Base-by-base conservation (phyloP, 83 land plant species). In the Picea engelmannii region DNA sequence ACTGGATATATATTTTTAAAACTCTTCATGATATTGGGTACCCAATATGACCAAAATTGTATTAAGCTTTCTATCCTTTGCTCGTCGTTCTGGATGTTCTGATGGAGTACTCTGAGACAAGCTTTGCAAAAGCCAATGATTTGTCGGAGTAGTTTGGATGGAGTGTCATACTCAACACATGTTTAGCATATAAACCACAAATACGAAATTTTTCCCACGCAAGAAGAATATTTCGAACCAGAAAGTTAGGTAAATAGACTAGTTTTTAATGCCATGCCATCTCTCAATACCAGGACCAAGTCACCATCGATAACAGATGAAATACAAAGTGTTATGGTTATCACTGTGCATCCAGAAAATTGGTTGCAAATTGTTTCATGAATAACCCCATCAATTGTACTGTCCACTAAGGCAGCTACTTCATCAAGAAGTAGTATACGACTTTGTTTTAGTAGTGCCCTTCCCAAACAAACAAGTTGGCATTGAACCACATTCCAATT, bases 291-390 rank as follows among this genome's bases (percentile, higher is more conserved):
- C 20, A 87, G 38, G 38, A 35, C 38, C 38, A 35, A 35, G 38
- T 35, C 38, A 35, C 38, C 38, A 35, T 35, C 38, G 35, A 92
- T 82, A 24, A 90, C 88, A 59, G 92, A 90, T 59, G 89, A 83
- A 68, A 90, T 88, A 11, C 95, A 80, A 67, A 88, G 95, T 5
- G 95, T 90, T 64, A 90, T 88, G 24, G 89, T 89, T 23, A 93
- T 81, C 16, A 89, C 88, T 12, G 93, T 93, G 2, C 86, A 85
- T 63, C 86, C 79, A 9, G 80, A 24, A 65, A 93, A 90, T 64
- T 89, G 90, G n/a, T 80, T 67, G 16, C 86, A 62, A 2, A 93
- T 83, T 2, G 91, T 90, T 24, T 82, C 38, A 35, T 35, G 38
- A 35, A 35, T 35, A 35, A 35, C 1, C 38, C 38, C 38, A 35